Evolutionary conservation across 768 basidiomycete species (phyloP), one percentile per base, ranked within the genome.

Genomic region (Lactarius hatsudake): DNA sequence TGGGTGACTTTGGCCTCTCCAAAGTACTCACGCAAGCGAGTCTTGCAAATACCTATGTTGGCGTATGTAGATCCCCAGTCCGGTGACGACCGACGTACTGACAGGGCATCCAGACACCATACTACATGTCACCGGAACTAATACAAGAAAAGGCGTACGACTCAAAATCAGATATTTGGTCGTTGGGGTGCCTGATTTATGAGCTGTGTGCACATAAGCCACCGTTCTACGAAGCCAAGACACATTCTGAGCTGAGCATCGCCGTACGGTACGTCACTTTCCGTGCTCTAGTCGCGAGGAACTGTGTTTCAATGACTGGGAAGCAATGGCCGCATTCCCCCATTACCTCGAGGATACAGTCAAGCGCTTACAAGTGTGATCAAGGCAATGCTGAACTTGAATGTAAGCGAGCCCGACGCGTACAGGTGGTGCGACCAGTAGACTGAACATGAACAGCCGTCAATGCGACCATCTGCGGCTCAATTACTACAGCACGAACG

Each of bases 81-180:
- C 30, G 30, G 17, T 26, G 13, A 30, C 43, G 30, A 32, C 28
- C 7, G 2, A 32, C 40, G 23, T 58, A 12, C 58, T 40, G 43
- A 12, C 28, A n/a, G 42, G 28, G 26, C 23, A 18, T 48, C n/a
- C 72, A 98, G 95, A 99, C 97, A 3, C 97, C 97, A 3, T 96
- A 98, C 75, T 98, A 99, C 80, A 98, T 99, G 97, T 97, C 95
- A 1, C 97, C 97, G 0, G 96, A 99, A 76, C 84, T 98, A 40
- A 94, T 98, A 86, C 93, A 93, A 79, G 96, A 98, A 75, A 95
- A 93, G 75, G 87, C 93, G 3, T 99, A 99, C 78, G 97, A 98
- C 78, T 90, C 93, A 8, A 99, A 98, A 79, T 94, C 93, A 0
- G 97, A 99, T 74, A 98, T 99, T 58, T 99, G 97, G 97, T 96